Conservation (phyloP, 371 early-diverging fungal genomes). For the Conidiobolus incongruus region DNA sequence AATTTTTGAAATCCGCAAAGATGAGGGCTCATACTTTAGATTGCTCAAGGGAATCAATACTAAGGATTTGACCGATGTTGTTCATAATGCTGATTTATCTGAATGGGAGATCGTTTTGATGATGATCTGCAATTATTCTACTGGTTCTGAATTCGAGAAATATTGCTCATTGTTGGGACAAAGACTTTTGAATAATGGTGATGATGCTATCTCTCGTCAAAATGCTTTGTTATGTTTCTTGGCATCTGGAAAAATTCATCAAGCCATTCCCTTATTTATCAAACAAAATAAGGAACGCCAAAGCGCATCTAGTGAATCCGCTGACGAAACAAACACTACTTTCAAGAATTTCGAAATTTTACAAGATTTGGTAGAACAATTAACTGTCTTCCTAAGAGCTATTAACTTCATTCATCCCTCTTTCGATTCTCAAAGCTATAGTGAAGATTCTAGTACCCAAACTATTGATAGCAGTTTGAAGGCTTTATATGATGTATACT, state of each 20-base stretch:
- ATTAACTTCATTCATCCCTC: conserved; percentile 50
- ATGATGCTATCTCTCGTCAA: conserved; percentile 9
- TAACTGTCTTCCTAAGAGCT: conserved; percentile 74
- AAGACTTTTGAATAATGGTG: conserved; percentile 15
- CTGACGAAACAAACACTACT: conserved; percentile 8
- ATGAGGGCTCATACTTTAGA: conserved; percentile 50
- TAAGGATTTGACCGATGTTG: conserved; percentile 63
- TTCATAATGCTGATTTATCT: conserved; percentile 43
- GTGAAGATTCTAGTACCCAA: conserved; percentile 11
- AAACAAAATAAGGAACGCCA: conserved; percentile 8
- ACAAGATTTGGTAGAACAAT: conserved; percentile 71
- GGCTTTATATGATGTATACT: conserved; percentile 62
- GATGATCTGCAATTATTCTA: conserved; percentile 77
- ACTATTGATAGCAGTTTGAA: conserved; percentile 9
- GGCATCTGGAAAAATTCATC: conserved; percentile 57
- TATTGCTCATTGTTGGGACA: conserved; percentile 45
- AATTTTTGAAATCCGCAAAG: conserved; percentile 51
- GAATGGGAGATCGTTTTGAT: conserved; percentile 85
- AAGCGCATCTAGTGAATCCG: conserved; percentile 1
- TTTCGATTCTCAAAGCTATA: conserved; percentile 17
- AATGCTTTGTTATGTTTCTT: conserved; percentile 77
- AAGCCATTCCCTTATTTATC: conserved; percentile 1
- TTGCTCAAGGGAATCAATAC: conserved; percentile 55
- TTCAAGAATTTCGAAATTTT: conserved; percentile 25
- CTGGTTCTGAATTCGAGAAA: conserved; percentile 41